phyloP scores from a whole-genome alignment of 192 early-diverging fungal species.

The Bifiguratus adelaidae region DNA sequence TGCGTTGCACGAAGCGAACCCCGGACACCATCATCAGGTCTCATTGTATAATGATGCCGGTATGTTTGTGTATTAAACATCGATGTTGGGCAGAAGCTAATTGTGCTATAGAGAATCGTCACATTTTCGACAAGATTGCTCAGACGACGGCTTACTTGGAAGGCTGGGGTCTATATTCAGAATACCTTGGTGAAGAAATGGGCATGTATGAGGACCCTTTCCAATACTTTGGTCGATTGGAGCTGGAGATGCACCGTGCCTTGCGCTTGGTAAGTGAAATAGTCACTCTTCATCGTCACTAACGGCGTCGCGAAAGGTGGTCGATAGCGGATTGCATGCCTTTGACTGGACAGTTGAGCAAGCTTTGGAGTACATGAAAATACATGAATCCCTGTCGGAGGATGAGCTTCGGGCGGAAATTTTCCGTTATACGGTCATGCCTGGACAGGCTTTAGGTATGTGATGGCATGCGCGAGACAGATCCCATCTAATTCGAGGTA shows the following conservation, averaged over 20 bases:
- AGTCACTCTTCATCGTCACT: too few relatives aligned
- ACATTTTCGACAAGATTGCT: background rate
- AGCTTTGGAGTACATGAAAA: background rate
- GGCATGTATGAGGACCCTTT: background rate
- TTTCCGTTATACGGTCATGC: background rate
- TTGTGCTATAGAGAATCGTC: background rate
- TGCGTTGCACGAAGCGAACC: background rate
- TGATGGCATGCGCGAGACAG: too few relatives aligned
- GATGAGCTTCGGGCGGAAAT: background rate
- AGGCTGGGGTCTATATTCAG: background rate
- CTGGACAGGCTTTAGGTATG: background rate
- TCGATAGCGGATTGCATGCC: background rate
- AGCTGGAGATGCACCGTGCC: background rate
- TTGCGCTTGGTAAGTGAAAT: background rate
- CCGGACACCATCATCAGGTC: background rate
- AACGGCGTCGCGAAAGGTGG: too few relatives aligned
- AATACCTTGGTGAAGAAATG: background rate
- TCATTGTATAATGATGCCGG: background rate
- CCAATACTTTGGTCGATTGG: background rate
- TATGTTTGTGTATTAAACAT: too few relatives aligned
- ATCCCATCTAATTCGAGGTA: too few relatives aligned
- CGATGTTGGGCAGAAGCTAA: too few relatives aligned
- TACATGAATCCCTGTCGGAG: background rate
- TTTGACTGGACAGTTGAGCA: background rate
- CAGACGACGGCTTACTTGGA: background rate